Base-by-base conservation (phyloP, 192 early-diverging fungal species). In the Entomortierella parvispora region DNA sequence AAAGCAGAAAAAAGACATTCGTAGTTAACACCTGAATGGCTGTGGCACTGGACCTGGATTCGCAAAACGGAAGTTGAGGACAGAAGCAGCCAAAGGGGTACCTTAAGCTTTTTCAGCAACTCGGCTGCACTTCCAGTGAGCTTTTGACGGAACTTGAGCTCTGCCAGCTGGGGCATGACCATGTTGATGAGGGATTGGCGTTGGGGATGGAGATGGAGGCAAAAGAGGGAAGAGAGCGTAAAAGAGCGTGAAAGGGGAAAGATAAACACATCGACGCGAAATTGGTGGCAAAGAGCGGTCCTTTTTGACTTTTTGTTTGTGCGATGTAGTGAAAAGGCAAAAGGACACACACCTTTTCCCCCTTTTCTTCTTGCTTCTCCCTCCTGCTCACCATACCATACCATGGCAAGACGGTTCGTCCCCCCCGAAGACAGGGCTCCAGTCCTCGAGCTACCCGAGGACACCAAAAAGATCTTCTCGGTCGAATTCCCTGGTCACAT, bases 401-500 rank as follows among this genome's bases (percentile, higher is more conserved):
- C 2, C 5, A n/a, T 9, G 9, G 22, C 45, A 0, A 40, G n/a
- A n/a, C 42, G 45, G 25, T 10, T 44, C 6, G 11, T 40, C 4
- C 7, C 26, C 32, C 14, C 28, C 25, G 17, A 4, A 17, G 50
- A 75, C 17, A 31, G 23, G 12, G 64, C 65, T 3, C 15, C 29
- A 25, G 25, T 46, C 17, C 32, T 68, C 9, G 37, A 59, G 8
- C 34, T 62, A 20, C 74, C 74, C 0, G 65, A 68, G 1, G 33
- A 40, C 37, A 9, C 12, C 7, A 40, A 33, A 25, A 77, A 68
- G 33, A 31, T 77, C 29, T 59, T 77, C n/a, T 58, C 65, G 2
- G 37, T 77, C 33, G 74, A 77, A 55, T 68, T 77, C n/a, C 74
- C 74, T 32, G 74, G 65, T 17, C 65, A 77, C 23, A 26, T 77